Evolutionary conservation across 371 early-diverging fungal species (phyloP), one percentile per base, ranked within the genome.

Genomic region (Mortierella sp.): DNA sequence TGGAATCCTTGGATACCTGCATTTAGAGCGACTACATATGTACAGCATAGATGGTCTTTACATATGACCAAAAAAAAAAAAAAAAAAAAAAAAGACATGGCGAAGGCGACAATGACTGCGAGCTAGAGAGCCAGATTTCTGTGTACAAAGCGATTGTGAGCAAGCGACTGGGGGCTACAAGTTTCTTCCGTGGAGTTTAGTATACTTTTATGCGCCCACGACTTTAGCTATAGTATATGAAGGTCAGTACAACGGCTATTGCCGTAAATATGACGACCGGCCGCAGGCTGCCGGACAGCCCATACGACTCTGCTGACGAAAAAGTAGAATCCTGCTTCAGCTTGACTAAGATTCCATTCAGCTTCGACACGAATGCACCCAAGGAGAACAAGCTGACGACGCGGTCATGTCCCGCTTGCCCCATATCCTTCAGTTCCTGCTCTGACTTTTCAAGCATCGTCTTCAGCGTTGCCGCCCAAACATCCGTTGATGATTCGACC

Each of bases 341-440:
- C 54, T 82, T 73, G 4, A 64, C 59, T 30, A 92, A 60, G 23
- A 91, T 75, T 4, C 79, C 73, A 49, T 94, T 92, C 49, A 95
- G 80, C 64, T 86, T 83, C 58, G 80, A 82, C 0, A 87, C 87
- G 80, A 94, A 95, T 1, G 87, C 84, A 4, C 80, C 80, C 39
- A 93, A 71, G 0, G 91, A 85, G 79, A 95, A 95, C 61, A 79
- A 67, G 6, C 72, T 69, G 52, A 85, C 78, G 9, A 92, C 94
- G 37, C 87, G 85, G 21, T 61, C 78, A 51, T 91, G 83, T 4
- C 93, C 95, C 3, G 64, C 73, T 23, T 80, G 79, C 3, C 94
- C 63, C 78, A 64, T 76, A 14, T 28, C 57, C 24, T 46, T 41
- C 50, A 60, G 47, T 23, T 60, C 71, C 9, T 62, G 26, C 0